phyloP scores from a whole-genome alignment of 208 protist genomes.

The Hexamita inflata region DNA sequence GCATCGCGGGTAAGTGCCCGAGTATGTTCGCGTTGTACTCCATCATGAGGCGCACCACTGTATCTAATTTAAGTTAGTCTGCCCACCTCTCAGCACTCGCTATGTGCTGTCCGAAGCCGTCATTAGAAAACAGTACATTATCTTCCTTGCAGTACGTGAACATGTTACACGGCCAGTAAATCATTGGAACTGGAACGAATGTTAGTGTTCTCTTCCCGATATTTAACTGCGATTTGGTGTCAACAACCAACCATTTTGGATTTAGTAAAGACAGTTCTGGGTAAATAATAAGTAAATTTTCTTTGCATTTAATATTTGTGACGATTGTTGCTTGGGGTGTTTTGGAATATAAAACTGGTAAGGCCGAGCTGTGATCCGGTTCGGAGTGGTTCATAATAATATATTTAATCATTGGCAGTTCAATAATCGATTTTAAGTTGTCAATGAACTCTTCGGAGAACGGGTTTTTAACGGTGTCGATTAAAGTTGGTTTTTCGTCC shows the following conservation, averaged over 20 bases:
- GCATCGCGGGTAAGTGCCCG: background rate
- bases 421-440: background rate
- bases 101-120: constrained; percentile 7
- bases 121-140: constrained; percentile 23
- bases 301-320: constrained; percentile 1
- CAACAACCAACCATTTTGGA: background rate
- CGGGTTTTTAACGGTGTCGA: background rate
- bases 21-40: constrained; percentile 24
- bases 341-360: background rate
- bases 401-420: background rate
- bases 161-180: background rate
- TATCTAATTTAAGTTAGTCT: background rate
- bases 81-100: background rate
- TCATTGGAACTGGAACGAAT: constrained; percentile 9
- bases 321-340: background rate
- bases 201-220: constrained; percentile 21
- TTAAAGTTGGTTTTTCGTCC: constrained; percentile 20
- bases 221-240: background rate
- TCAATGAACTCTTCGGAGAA: constrained; percentile 7
- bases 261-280: background rate
- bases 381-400: constrained; percentile 12
- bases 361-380: background rate
- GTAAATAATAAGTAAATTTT: constrained; percentile 6
- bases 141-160: constrained; percentile 10
- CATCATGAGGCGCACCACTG: background rate